Evolutionary conservation across 2,329 filamentous ascomycete genomes (phyloP), one percentile per base, ranked within the genome.

Genomic region (Kalaharituber pfeilii): DNA sequence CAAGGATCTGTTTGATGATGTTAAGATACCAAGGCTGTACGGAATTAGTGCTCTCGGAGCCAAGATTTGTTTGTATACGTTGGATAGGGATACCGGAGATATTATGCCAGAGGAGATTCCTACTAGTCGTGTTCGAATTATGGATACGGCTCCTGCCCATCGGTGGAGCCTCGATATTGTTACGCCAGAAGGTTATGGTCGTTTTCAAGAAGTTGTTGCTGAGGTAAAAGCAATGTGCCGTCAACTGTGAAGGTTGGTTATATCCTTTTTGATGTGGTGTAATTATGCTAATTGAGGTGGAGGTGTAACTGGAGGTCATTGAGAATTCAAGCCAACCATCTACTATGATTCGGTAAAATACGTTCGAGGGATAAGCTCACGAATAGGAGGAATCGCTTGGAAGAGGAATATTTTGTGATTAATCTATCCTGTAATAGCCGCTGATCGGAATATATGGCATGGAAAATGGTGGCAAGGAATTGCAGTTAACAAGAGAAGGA

Each of bases 111-210:
- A 47, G 42, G 42, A 47, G 9, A 13, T 13, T 13, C 3, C 9
- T 8, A 13, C 42, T 13, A 13, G 9, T 13, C 3, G 9, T 47
- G 39, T 5, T 47, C 42, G 42, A 47, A 13, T 47, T 47, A 47
- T 8, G 42, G 3, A 47, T 47, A 47, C 42, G 42, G 9, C 3
- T 47, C 42, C 42, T 47, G 42, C 42, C 42, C 15, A 47, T 47
- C 42, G 42, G 42, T 47, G 42, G 42, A 47, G 42, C 42, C 22
- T 47, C 42, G 42, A 47, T 47, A 47, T 47, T 47, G 42, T 47
- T 47, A 47, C 9, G 3, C 42, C 9, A 8, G 42, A 25, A 25
- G 9, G 42, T 25, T 47, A 47, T 47, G 42, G 42, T 18, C 42
- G 9, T 25, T 47, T 47, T 47, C 42, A 47, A 47, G 42, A 25